These are phyloP conservation scores for Periconia sp. DNA, from an alignment of 2,329 filamentous ascomycete species.

Conservation along the genomic window DNA sequence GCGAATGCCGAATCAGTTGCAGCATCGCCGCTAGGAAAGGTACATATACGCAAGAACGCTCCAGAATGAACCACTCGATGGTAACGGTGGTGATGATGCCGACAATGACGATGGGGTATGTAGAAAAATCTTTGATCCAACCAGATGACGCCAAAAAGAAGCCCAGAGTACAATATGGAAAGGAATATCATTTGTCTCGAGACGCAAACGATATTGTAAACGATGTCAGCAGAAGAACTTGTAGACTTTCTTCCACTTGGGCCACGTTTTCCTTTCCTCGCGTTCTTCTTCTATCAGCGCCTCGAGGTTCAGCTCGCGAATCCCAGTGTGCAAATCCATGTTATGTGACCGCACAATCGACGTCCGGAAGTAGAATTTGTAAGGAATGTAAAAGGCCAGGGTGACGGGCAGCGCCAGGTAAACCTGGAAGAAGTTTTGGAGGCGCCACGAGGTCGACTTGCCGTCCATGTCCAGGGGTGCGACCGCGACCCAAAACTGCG, in stretches of 20 bases:
- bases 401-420: slow-evolving; percentile 73
- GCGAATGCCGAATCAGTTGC: too few relatives aligned
- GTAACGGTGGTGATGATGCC: too few relatives aligned
- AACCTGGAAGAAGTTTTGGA: slow-evolving; percentile 70
- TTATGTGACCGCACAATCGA: slow-evolving; percentile 66
- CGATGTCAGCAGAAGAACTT: slow-evolving; percentile 49
- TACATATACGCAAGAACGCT: too few relatives aligned
- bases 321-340: slow-evolving; percentile 86
- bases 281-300: slow-evolving; percentile 78
- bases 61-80: too few relatives aligned
- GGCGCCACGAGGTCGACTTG: slow-evolving; percentile 51
- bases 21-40: too few relatives aligned
- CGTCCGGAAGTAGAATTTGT: slow-evolving; percentile 76
- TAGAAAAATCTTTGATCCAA: too few relatives aligned
- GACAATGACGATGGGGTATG: too few relatives aligned
- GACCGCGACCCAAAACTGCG: slow-evolving; percentile 86
- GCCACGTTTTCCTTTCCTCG: slow-evolving; percentile 65
- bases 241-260: slow-evolving; percentile 52
- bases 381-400: slow-evolving; percentile 66
- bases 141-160: too few relatives aligned
- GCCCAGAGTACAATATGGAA: too few relatives aligned
- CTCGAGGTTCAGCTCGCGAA: slow-evolving; percentile 80
- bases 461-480: slow-evolving; percentile 67
- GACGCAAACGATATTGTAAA: too few relatives aligned
- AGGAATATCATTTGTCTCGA: too few relatives aligned